These are phyloP conservation scores for Trypanosoma cruzi DNA, from an alignment of 208 protist genomes.

Conservation along the genomic window DNA sequence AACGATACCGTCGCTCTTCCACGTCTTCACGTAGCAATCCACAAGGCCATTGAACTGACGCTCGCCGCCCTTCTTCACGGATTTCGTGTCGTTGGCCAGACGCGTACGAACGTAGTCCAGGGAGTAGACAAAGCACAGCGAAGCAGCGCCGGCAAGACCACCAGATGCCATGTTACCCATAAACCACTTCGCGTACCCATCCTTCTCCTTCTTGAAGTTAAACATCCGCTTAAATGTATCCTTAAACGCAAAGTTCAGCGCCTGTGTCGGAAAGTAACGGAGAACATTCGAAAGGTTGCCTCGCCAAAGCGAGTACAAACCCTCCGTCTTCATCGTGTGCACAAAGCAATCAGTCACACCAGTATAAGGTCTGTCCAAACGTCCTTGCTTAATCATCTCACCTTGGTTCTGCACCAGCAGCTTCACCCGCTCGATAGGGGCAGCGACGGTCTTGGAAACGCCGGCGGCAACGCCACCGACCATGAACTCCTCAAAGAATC, in stretches of 20 bases:
- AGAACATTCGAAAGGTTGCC: constrained; percentile 97
- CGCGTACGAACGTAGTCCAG: constrained; percentile 98
- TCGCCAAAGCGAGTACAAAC: constrained; percentile 95
- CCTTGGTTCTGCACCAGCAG: constrained; percentile 95
- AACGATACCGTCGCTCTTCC: constrained; percentile 68
- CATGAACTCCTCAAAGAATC: constrained; percentile 83
- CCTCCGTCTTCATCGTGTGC: constrained; percentile 93
- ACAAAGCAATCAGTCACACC: constrained; percentile 96
- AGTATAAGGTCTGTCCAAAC: constrained; percentile 87
- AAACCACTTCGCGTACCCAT: constrained; percentile 90
- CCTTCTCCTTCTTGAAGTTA: constrained; percentile 83
- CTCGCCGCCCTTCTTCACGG: constrained; percentile 79
- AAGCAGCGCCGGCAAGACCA: constrained; percentile 95
- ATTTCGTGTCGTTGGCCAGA: constrained; percentile 92
- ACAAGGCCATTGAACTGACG: constrained; percentile 96
- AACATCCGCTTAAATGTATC: constrained; percentile 96
- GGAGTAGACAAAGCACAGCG: constrained; percentile 97
- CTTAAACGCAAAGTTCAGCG: constrained; percentile 99
- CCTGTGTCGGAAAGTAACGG: constrained; percentile 98
- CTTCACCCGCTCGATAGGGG: constrained; percentile 97
- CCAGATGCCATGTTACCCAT: constrained; percentile 95
- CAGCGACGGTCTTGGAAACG: constrained; percentile 93
- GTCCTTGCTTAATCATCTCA: constrained; percentile 82
- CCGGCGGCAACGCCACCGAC: constrained; percentile 77
- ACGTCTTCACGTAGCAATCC: constrained; percentile 95